Base-by-base conservation (phyloP, 2,329 filamentous ascomycete species). In the Aspergillus viridinutans region DNA sequence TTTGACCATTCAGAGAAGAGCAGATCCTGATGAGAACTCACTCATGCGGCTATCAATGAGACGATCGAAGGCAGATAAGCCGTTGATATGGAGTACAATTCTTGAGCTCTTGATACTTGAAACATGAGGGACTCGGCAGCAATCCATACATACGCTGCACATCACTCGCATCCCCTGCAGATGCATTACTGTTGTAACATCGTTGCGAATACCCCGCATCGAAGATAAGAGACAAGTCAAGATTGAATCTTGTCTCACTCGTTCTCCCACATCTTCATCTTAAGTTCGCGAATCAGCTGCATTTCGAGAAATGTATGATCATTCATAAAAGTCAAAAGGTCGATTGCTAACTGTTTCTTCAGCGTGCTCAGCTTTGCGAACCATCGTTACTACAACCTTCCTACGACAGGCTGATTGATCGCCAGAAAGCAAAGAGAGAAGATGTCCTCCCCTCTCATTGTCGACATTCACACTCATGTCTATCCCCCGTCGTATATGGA, bases 401-500 rank as follows among this genome's bases (percentile, higher is more conserved):
- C 6, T n/a, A 38, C 14, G 14, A 17, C 14, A n/a, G 32, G 14
- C 32, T 17, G 14, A 38, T 35, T 43, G 29, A 53, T 50, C 6
- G 25, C 5, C 17, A 20, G 20, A 26, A 17, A 45, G 21, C 26
- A 42, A 20, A 62, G 32, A 35, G 66, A 63, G 58, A 62, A 60
- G 28, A 63, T 61, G 47, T 4, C 57, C 5, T 74, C 78, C 61
- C 14, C 32, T 14, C 70, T 78, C 25, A 75, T 82, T 57, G 80
- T 86, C 52, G 84, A 86, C 66, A 76, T 86, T 50, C 84, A 86
- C 69, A 86, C 84, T 7, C 84, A 87, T 74, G 78, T 86, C 67
- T 86, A 87, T 65, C 83, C 84, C 1, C 82, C 81, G 7, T 78
- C 80, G 29, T 86, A 84, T 69, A 81, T 86, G 72, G 72, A 78